Evolutionary conservation across 441 rosid species (phyloP), one percentile per base, ranked within the genome.

Genomic region (Euphorbia celastroides): DNA sequence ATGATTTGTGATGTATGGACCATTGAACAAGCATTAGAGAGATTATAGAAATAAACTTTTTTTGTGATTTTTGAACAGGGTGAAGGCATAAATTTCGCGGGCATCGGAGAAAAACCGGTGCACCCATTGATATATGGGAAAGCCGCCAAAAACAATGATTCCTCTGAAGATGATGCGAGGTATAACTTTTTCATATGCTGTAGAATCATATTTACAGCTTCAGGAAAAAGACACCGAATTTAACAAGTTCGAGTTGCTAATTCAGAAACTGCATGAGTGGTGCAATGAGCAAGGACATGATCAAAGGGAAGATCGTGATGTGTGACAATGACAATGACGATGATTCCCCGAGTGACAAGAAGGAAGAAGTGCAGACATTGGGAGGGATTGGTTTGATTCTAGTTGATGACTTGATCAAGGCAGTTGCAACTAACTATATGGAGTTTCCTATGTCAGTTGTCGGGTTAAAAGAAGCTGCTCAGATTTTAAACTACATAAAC

Each of bases 221-320:
- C 51, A 48, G 23, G 16, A 48, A 48, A 16, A 17, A 17, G 19
- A 48, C 54, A 48, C 0, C 6, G 22, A 19, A 22, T 32, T 68
- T 31, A n/a, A 28, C 12, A 30, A 27, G 25, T 3, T 25, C 27
- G 17, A 50, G 20, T 11, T 0, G 31, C 19, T 44, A 46, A 7
- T 61, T n/a, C 84, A 90, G 97, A 68, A 75, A 74, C 58, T 87
- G 97, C 75, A 41, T 30, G 25, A 66, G 36, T n/a, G 72, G 38
- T 38, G 75, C 89, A n/a, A 57, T 92, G 83, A 83, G 80, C 30
- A 56, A 30, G 44, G 77, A 71, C 5, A 65, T 68, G 67, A 69
- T 89, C 25, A 77, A 80, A 67, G 96, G 91, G 65, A 83, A 82
- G 76, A 80, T 89, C 51, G 86, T 92, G 27, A 26, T 89, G 22